phyloP scores from a whole-genome alignment of 2,329 filamentous ascomycete genomes.

The Penicillium griseofulvum region DNA sequence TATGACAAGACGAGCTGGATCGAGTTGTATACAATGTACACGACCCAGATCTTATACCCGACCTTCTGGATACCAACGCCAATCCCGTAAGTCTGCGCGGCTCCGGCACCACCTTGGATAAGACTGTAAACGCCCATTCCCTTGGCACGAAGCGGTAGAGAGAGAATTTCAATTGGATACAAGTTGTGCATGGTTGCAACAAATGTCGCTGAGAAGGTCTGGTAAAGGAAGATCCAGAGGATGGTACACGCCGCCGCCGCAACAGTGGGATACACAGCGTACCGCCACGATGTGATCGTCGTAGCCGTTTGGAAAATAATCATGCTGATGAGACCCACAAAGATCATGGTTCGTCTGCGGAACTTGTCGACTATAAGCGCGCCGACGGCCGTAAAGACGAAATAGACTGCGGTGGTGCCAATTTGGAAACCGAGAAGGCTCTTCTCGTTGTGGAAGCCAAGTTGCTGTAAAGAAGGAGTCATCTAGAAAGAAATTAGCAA shows the following conservation, averaged over 20 bases:
- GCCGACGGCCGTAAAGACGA: constrained; percentile 47
- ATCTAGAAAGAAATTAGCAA: constrained; percentile 18
- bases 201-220: constrained; percentile 47
- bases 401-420: constrained; percentile 47
- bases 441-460: constrained; percentile 40
- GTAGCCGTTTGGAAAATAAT: constrained; percentile 47
- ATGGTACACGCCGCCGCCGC: constrained; percentile 45
- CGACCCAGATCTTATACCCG: constrained; percentile 52
- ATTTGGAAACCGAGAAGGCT: constrained; percentile 45
- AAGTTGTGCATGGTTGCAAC: constrained; percentile 52
- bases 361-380: constrained; percentile 46
- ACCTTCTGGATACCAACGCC: constrained; percentile 48
- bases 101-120: constrained; percentile 47
- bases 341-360: constrained; percentile 47
- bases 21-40: constrained; percentile 52
- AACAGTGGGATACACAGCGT: constrained; percentile 28
- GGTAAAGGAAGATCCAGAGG: constrained; percentile 51
- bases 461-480: constrained; percentile 42
- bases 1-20: constrained; percentile 49
- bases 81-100: constrained; percentile 49
- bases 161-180: constrained; percentile 47
- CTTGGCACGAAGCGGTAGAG: constrained; percentile 45
- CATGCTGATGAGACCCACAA: constrained; percentile 44
- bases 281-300: constrained; percentile 52
- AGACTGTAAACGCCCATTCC: constrained; percentile 49